Percentiles rank a stretch among this genome's conserved stretches.
Evolutionary conservation across 192 early-diverging fungal genomes (phyloP).

Genomic region (Gorgonomyces haynaldii): DNA sequence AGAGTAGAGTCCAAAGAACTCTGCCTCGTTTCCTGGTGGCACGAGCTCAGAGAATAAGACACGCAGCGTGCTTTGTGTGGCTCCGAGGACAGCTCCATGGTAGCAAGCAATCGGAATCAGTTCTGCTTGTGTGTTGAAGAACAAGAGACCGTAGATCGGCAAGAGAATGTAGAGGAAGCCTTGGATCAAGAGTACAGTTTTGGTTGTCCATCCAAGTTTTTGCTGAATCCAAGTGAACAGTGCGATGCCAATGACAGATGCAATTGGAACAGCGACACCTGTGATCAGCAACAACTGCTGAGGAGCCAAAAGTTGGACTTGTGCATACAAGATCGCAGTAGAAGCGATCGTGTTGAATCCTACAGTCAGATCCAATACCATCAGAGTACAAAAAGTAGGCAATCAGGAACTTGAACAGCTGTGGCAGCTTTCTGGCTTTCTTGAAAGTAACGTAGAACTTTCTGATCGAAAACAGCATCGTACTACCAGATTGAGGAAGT

Average conservation of each 20-base stretch:
- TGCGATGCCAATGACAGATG: conserved; percentile 41
- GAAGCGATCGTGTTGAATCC: conserved; percentile 14
- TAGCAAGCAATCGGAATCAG: conserved; percentile 9
- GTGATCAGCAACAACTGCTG: conserved; percentile 39
- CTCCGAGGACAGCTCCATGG: conserved; percentile 13
- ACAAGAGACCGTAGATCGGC: conserved; percentile 50
- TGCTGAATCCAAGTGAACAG: conserved; percentile 44
- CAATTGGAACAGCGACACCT: conserved; percentile 42
- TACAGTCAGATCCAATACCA: conserved; percentile 15
- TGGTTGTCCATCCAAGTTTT: conserved; percentile 30
- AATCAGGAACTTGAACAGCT: conserved; percentile 53
- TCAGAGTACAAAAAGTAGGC: conserved; percentile 63
- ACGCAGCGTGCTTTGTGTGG: conserved; percentile 32
- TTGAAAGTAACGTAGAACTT: conserved; percentile 22
- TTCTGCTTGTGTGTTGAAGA: conserved; percentile 12
- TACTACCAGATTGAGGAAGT: too few species aligned
- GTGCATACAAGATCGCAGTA: conserved; percentile 46
- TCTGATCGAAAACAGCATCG: too few species aligned
- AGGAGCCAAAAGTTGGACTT: conserved; percentile 34
- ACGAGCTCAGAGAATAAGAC: conserved; percentile 51
- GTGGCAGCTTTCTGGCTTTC: conserved; percentile 32
- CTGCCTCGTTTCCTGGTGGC: conserved; percentile 51
- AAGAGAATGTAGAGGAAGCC: conserved; percentile 30
- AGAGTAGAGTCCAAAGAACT: conserved; percentile 58
- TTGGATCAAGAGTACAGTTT: conserved; percentile 42